A percentile compares a stretch with the other conserved stretches of the same genome.
Conservation (phyloP, 2,329 filamentous ascomycete genomes). For the Didymella pomorum region DNA sequence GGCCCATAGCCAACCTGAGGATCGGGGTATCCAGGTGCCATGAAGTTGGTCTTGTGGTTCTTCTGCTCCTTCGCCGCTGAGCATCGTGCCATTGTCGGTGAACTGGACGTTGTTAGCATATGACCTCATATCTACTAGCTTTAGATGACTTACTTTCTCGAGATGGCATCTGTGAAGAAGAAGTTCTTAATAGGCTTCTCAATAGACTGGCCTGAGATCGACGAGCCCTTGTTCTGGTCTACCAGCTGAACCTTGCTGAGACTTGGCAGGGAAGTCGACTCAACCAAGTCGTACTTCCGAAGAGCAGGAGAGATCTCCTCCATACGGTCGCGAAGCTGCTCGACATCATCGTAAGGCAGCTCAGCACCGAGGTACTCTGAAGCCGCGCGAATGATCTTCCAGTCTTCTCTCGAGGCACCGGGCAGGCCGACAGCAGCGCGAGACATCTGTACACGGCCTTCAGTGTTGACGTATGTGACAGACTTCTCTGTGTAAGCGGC, state of each 20-base stretch:
- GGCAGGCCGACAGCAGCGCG: slow-evolving; percentile 87
- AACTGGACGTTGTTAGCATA: slow-evolving; percentile 63
- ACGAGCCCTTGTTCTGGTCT: slow-evolving; percentile 91
- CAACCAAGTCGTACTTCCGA: slow-evolving; percentile 87
- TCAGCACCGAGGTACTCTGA: slow-evolving; percentile 90
- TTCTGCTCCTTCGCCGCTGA: slow-evolving; percentile 83
- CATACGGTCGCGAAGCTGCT: slow-evolving; percentile 90
- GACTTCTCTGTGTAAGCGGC: slow-evolving; percentile 97
- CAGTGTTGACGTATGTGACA: slow-evolving; percentile 96
- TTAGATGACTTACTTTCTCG: slow-evolving; percentile 75
- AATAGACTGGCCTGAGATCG: slow-evolving; percentile 75
- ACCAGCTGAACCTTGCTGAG: slow-evolving; percentile 94
- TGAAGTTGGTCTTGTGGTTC: slow-evolving; percentile 60
- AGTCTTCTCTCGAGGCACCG: slow-evolving; percentile 91
- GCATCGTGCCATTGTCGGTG: slow-evolving; percentile 97
- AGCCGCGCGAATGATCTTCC: slow-evolving; percentile 96
- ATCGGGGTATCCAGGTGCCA: slow-evolving; percentile 57
- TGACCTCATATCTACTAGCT: background rate
- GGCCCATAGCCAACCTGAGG: slow-evolving; percentile 55
- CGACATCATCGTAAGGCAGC: slow-evolving; percentile 92
- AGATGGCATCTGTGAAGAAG: slow-evolving; percentile 97
- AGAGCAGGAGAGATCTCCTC: slow-evolving; percentile 91
- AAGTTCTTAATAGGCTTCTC: slow-evolving; percentile 93
- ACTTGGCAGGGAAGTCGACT: slow-evolving; percentile 74
- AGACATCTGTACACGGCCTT: slow-evolving; percentile 93